phyloP scores from a whole-genome alignment of 306 rosid genomes.

The Sicyos edulis region DNA sequence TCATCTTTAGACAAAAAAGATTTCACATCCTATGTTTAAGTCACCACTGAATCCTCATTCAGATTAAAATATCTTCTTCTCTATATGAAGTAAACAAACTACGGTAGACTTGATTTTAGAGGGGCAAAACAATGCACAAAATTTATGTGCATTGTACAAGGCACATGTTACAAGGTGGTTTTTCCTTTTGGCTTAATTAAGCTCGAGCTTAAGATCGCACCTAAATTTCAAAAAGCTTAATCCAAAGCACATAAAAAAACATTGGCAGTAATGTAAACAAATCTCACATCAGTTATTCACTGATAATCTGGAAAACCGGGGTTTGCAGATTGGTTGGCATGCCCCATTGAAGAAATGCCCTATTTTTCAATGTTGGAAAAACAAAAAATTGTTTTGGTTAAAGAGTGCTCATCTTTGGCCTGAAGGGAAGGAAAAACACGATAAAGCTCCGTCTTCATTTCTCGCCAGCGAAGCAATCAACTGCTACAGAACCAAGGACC shows the following conservation, averaged over 20 bases:
- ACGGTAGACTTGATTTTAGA: background rate
- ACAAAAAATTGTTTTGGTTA: background rate
- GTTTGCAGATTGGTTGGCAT: background rate
- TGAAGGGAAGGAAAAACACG: background rate
- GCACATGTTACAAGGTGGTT: background rate
- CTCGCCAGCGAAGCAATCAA: background rate
- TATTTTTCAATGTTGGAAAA: background rate
- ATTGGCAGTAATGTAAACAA: background rate
- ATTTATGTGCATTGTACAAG: background rate
- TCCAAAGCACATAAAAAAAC: background rate
- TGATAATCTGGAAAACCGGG: background rate
- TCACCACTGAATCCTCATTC: background rate
- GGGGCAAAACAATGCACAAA: background rate
- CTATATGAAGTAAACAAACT: background rate
- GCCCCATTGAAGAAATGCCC: background rate
- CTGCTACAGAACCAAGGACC: background rate
- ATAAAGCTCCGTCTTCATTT: background rate
- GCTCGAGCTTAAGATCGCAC: background rate
- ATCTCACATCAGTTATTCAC: background rate
- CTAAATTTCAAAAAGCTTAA: background rate
- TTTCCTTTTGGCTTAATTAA: background rate
- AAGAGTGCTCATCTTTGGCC: constrained; percentile 11
- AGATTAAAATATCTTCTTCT: background rate
- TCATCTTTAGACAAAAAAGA: background rate
- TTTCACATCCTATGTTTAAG: constrained; percentile 5